These are phyloP conservation scores for Mycena metata DNA, from an alignment of 768 basidiomycete genomes.

Conservation along the genomic window DNA sequence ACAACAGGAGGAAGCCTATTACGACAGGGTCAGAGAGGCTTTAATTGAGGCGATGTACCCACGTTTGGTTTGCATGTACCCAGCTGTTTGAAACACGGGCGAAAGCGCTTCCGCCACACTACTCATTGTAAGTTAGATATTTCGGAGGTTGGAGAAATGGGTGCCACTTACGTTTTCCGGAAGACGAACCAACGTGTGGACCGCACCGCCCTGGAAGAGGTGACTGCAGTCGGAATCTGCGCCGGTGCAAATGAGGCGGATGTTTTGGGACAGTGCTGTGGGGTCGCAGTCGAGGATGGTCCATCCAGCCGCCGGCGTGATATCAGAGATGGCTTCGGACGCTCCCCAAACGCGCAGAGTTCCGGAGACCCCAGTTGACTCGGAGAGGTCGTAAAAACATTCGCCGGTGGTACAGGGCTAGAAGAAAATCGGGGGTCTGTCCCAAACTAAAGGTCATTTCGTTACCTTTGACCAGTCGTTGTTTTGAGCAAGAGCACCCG, in stretches of 20 bases:
- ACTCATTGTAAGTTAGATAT: too few species aligned
- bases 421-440: too few species aligned
- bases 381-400: not conserved
- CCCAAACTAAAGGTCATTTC: too few species aligned
- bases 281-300: slow-evolving; percentile 25
- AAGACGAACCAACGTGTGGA: slow-evolving; percentile 49
- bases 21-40: too few species aligned
- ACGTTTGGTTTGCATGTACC: slow-evolving; percentile 46
- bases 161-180: slow-evolving; percentile 42
- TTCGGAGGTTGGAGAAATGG: not conserved
- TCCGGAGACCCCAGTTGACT: not conserved
- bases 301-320: slow-evolving; percentile 13
- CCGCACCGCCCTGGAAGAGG: slow-evolving; percentile 39
- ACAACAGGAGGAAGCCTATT: slow-evolving; percentile 37
- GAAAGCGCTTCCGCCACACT: slow-evolving; percentile 40
- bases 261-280: slow-evolving; percentile 23
- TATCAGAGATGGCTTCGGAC: not conserved
- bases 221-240: slow-evolving; percentile 14
- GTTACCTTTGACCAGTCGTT: too few species aligned
- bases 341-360: not conserved
- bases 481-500: too few species aligned
- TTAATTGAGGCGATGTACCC: too few species aligned
- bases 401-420: not conserved
- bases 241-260: slow-evolving; percentile 32
- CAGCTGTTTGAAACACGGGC: slow-evolving; percentile 45